Base-by-base conservation (phyloP, 768 basidiomycete species). In the Amanita jacksonii region DNA sequence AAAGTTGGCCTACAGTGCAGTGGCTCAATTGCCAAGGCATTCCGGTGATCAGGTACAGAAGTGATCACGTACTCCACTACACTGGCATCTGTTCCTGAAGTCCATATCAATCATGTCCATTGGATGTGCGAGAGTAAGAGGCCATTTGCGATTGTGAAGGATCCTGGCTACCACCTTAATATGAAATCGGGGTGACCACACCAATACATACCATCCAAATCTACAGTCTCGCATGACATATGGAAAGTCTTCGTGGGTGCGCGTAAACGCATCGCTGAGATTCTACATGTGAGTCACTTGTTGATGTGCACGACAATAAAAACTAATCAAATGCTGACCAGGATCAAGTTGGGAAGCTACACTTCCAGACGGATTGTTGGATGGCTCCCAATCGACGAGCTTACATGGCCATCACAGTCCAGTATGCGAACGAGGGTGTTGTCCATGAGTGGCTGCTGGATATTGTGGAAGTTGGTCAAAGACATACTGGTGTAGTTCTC, bases 301-400 rank as follows among this genome's bases (percentile, higher is more conserved):
- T n/a, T n/a, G n/a, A n/a, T n/a, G n/a, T n/a, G n/a, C n/a, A n/a
- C n/a, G n/a, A n/a, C n/a, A n/a, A n/a, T n/a, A n/a, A n/a, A n/a
- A n/a, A n/a, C 13, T 13, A 4, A 33, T 10, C 4, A 33, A 4
- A 33, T 33, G 16, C 32, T 16, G 16, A 30, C 16, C 32, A 25
- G 37, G 37, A 12, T 12, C 37, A 20, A 10, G 13, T 12, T 15
- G 37, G 37, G 37, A 38, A 16, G 20, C 13, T 38, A 13, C 18
- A 25, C 12, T 12, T 38, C 13, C n/a, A 19, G 12, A 25, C 43
- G 2, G 51, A 52, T 41, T 45, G 36, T 8, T 51, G 51, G 51
- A 51, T 45, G 10, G 49, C 38, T 4, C 51, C 44, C 8, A 51
- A 49, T 41, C 51, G 46, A 25, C 16, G 38, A n/a, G 49, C 48